Base-by-base conservation (phyloP, 2,329 filamentous ascomycete genomes). In the Dothiorella sarmentorum region DNA sequence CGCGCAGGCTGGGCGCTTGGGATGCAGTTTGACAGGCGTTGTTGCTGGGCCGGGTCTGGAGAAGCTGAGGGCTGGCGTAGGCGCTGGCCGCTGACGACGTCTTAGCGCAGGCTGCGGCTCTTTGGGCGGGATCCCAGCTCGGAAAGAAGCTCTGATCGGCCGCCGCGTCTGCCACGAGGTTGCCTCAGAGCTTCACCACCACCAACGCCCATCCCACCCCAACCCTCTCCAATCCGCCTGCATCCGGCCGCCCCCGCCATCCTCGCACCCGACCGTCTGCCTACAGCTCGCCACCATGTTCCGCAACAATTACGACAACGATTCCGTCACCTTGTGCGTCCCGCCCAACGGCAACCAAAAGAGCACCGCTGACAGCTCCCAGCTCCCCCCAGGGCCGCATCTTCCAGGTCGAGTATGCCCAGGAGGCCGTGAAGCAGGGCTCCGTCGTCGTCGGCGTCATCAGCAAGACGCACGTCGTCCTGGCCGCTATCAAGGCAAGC, bases 241-340 rank as follows among this genome's bases (percentile, higher is more conserved):
- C 51, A 37, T 44, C 40, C 20, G 47, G 33, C 47, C n/a, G 15
- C 20, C 24, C 26, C 22, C 27, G 10, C 15, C 45, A 13, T 18
- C 18, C 31, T 47, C 35, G 27, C 9, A 29, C 52, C 59, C 51
- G 58, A 35, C 37, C 56, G 35, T 49, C 60, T 18, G 20, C 24
- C 29, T 22, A 42, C 62, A 52, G 57, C 40, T 62, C 61, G 63
- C 65, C 83, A 86, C 71, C 71, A 97, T 99, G 94, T 99, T 99
- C 81, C 86, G 94, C 79, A 99, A 99, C 84, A 97, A 97, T 80
- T 99, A 99, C 84, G 94, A 99, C 82, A 99, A 99, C 86, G 94
- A 99, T 79, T 96, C 93, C 64, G 92, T 97, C 79, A 99, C 94
- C 79, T 99, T 97, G 91, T 96, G 83, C 79, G 87, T 56, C 56